Conservation (phyloP, 495 filamentous ascomycete species). For the Penicillium atrosanguineum region DNA sequence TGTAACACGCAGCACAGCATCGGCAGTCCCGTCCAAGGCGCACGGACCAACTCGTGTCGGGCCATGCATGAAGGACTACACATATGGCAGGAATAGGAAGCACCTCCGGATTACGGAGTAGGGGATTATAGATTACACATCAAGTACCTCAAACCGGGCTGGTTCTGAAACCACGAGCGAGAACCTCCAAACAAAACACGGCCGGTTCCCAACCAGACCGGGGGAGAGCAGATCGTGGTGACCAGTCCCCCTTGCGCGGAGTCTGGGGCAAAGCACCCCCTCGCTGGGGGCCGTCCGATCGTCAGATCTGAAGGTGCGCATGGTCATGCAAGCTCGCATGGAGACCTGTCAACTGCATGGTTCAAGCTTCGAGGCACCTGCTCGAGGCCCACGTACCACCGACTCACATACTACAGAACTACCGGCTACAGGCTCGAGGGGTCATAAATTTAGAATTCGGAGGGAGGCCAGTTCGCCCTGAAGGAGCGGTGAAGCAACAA, state of each 20-base stretch:
- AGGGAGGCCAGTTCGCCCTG: neutral
- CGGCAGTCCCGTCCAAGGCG: neutral
- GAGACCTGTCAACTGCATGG: conserved; percentile 20
- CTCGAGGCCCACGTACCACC: neutral
- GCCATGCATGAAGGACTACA: neutral
- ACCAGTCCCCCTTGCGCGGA: conserved; percentile 21
- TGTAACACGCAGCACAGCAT: neutral
- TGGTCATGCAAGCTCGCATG: conserved; percentile 12
- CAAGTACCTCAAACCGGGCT: conserved; percentile 2
- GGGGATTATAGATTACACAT: no score
- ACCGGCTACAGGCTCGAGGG: neutral
- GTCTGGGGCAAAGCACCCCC: conserved; percentile 12
- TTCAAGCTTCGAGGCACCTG: conserved; percentile 16
- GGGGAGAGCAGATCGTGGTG: conserved; percentile 11
- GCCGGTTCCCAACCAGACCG: conserved; percentile 13
- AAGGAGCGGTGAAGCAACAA: conserved; percentile 24
- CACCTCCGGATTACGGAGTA: neutral
- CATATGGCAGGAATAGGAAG: neutral
- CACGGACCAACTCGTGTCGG: neutral
- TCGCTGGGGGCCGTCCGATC: conserved; percentile 7
- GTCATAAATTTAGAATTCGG: conserved; percentile 1
- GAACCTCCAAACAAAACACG: conserved; percentile 10
- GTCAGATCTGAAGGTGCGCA: conserved; percentile 2
- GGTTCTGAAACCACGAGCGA: conserved; percentile 13
- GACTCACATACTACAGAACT: neutral